phyloP scores from a whole-genome alignment of 2,329 filamentous ascomycete species.

The Apiospora aurea region DNA sequence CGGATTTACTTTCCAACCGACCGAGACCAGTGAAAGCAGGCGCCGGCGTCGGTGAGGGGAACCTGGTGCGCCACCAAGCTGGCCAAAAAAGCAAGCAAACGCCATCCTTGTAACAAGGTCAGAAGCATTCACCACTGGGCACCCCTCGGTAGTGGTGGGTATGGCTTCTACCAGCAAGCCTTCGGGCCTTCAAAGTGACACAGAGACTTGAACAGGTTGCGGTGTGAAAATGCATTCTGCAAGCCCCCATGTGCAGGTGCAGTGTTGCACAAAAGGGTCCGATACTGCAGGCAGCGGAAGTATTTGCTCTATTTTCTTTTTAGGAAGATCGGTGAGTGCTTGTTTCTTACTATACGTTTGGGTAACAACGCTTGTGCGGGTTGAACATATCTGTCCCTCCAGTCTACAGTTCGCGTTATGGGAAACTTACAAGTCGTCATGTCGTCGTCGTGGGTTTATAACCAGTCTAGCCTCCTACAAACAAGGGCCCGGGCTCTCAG shows the following conservation, averaged over 20 bases:
- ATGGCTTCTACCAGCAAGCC: neutral
- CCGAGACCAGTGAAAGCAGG: neutral
- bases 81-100: neutral
- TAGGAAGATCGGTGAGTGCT: neutral
- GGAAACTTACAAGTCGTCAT: neutral
- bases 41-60: neutral
- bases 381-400: neutral
- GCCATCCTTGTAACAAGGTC: neutral
- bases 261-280: neutral
- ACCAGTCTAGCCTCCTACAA: neutral
- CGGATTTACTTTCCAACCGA: constrained; percentile 1
- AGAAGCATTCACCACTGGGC: neutral
- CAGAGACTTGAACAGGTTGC: neutral
- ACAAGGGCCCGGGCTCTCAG: neutral
- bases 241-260: neutral
- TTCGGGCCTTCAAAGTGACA: neutral
- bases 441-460: neutral
- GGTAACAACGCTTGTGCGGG: neutral
- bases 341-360: neutral
- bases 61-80: neutral
- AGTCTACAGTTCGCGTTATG: neutral
- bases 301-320: neutral
- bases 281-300: neutral
- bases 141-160: neutral
- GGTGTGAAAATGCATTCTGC: neutral